Conservation (phyloP, 208 protist genomes). For the Wallacemonas sp. region DNA sequence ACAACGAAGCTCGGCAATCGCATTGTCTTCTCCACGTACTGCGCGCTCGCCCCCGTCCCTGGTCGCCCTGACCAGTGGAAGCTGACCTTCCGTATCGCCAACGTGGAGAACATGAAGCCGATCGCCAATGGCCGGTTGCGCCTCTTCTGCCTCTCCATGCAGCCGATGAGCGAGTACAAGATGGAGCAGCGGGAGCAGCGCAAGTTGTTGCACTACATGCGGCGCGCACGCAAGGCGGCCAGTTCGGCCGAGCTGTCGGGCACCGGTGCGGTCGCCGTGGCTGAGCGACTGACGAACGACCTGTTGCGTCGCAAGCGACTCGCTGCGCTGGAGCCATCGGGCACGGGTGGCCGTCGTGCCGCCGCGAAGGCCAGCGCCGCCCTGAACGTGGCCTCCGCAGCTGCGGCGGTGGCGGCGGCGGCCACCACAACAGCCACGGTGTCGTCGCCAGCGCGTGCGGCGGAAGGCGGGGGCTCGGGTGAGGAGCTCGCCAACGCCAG, state of each 20-base stretch:
- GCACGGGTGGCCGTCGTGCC: background rate
- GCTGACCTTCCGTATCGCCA: slow-evolving; percentile 77
- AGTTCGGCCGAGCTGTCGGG: background rate
- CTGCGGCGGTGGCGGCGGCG: too few relatives aligned
- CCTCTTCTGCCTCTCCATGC: slow-evolving; percentile 67
- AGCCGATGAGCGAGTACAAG: slow-evolving; percentile 53
- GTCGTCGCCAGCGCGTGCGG: background rate
- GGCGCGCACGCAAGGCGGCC: slow-evolving; percentile 17
- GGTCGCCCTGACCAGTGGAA: slow-evolving; percentile 49
- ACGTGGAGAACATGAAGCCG: slow-evolving; percentile 63
- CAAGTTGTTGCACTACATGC: slow-evolving; percentile 20
- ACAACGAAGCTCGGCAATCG: slow-evolving; percentile 62
- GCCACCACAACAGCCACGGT: background rate
- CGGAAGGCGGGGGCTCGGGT: background rate
- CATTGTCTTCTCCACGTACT: slow-evolving; percentile 86
- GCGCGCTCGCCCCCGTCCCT: slow-evolving; percentile 54
- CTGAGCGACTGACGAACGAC: slow-evolving; percentile 3
- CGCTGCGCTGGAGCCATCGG: background rate
- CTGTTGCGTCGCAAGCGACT: slow-evolving; percentile 5
- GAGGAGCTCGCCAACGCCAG: slow-evolving; percentile 13
- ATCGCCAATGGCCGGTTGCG: slow-evolving; percentile 62
- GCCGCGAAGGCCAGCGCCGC: background rate
- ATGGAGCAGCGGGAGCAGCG: slow-evolving; percentile 32
- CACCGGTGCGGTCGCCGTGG: background rate
- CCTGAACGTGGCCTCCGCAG: too few relatives aligned